Conservation (phyloP, 345 rosid species). For the Pistacia atlantica region DNA sequence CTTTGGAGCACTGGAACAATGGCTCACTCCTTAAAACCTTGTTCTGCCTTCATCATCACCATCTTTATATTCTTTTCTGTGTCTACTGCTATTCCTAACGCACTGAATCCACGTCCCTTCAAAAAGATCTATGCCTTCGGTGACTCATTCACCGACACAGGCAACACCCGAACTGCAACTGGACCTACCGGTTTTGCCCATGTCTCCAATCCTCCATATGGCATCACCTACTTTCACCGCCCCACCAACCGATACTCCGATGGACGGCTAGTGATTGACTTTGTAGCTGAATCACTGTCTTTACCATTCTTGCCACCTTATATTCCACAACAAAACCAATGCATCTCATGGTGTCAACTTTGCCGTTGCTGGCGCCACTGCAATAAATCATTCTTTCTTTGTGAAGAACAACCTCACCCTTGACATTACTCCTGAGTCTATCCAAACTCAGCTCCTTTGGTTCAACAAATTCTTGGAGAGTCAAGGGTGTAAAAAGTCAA, state of each 20-base stretch:
- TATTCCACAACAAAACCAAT: constrained; percentile 30
- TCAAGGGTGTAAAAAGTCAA: constrained; percentile 43
- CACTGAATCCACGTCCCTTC: constrained; percentile 44
- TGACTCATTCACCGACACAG: constrained; percentile 95
- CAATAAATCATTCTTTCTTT: constrained; percentile 74
- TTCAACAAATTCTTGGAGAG: constrained; percentile 55
- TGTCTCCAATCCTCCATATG: constrained; percentile 77
- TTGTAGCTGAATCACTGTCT: constrained; percentile 63
- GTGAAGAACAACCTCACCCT: constrained; percentile 70
- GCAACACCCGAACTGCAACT: constrained; percentile 63
- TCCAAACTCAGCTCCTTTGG: constrained; percentile 72
- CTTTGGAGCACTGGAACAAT: neutral
- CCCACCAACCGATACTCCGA: constrained; percentile 94
- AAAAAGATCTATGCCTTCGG: constrained; percentile 84
- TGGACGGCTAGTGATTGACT: constrained; percentile 86
- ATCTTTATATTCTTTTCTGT: constrained; percentile 24
- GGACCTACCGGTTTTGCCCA: constrained; percentile 84
- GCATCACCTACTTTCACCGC: constrained; percentile 73
- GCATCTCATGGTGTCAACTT: constrained; percentile 68
- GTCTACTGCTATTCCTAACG: constrained; percentile 14
- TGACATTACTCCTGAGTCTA: constrained; percentile 70
- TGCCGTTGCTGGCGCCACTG: constrained; percentile 92
- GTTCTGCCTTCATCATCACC: constrained; percentile 7
- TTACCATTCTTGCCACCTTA: constrained; percentile 84
- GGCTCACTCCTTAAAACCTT: constrained; percentile 2